Evolutionary conservation across 2,329 filamentous ascomycete species (phyloP).

Genomic region (Simplicillium sp.): DNA sequence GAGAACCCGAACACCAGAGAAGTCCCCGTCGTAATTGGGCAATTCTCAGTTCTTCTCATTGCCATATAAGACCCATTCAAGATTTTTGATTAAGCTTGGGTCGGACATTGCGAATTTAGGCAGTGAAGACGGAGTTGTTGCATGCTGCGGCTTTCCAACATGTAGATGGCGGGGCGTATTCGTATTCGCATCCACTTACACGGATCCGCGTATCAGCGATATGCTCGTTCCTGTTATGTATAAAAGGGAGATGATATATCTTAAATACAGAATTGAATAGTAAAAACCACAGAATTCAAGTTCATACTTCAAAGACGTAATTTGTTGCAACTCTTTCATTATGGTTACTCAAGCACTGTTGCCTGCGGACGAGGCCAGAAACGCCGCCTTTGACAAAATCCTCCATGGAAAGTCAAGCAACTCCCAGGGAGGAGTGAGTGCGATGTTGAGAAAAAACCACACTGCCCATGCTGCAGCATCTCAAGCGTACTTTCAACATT

Average conservation of each 20-base stretch:
- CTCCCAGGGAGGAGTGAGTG: conserved; percentile 58
- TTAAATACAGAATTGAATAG: neutral
- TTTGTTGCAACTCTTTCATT: neutral
- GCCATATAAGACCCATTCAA: neutral
- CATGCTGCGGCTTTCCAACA: neutral
- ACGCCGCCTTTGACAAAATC: conserved; percentile 77
- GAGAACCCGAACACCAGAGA: too few relatives aligned
- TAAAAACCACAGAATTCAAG: neutral
- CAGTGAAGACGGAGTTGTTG: neutral
- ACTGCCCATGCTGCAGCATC: conserved; percentile 65
- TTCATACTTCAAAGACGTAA: neutral
- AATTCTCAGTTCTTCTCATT: too few relatives aligned
- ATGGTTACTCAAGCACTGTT: conserved; percentile 45
- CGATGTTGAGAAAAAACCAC: conserved; percentile 71
- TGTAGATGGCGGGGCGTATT: neutral
- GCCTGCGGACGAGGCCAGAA: conserved; percentile 65
- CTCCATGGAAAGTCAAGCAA: conserved; percentile 62
- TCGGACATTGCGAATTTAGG: neutral
- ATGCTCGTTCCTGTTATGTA: neutral
- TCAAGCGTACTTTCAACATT: conserved; percentile 86
- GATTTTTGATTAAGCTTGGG: neutral
- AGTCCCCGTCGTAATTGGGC: too few relatives aligned
- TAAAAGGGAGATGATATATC: neutral
- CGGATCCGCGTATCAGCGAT: neutral
- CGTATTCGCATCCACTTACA: conserved; percentile 6